Evolutionary conservation across 257 asterid genomes (phyloP), one percentile per base, ranked within the genome.

Genomic region (Scutellaria baicalensis): DNA sequence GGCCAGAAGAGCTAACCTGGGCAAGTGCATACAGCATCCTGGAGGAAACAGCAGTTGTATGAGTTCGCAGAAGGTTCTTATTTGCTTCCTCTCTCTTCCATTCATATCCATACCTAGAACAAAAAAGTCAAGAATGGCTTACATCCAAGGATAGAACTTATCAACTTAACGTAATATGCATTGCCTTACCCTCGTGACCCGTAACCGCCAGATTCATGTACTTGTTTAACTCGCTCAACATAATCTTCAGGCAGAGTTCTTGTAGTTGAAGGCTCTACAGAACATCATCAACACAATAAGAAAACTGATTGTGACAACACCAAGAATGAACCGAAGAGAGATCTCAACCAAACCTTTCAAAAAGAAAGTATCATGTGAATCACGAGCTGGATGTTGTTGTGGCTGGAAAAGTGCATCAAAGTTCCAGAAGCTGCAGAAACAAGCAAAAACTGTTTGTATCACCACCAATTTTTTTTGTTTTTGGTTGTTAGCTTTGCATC

Each of bases 351-450:
- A 59, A 87, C 98, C 98, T 88, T 88, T 88, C 74, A 94, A 72
- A 79, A 94, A 94, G 88, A 94, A 94, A 14, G 99, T 91, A 77
- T 94, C 99, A 20, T 91, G 99, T 61, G 99, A 94, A 88, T 94
- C 97, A 71, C 99, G 97, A 61, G 99, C 99, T 42, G 99, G 99
- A 70, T 94, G 99, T 75, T 94, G 99, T 58, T 94, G 97, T 10
- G 97, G 97, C 85, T 94, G 99, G 88, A 91, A 91, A 71, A 94
- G 97, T n/a, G 96, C 95, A 64, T 94, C 99, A 63, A 94, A 94
- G 72, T 94, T 94, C 97, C 97, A 94, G 84, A 86, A 94, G 83
- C 97, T 93, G 83, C 78, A 87, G 64, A 40, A 16, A 6, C 23
- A 44, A 52, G 63, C 13, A 68, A 64, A 68, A 66, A 64, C 1